A percentile compares a stretch with the other conserved stretches of the same genome.
These are phyloP conservation scores for Salix arbutifolia DNA, from an alignment of 345 rosid genomes.

Conservation along the genomic window DNA sequence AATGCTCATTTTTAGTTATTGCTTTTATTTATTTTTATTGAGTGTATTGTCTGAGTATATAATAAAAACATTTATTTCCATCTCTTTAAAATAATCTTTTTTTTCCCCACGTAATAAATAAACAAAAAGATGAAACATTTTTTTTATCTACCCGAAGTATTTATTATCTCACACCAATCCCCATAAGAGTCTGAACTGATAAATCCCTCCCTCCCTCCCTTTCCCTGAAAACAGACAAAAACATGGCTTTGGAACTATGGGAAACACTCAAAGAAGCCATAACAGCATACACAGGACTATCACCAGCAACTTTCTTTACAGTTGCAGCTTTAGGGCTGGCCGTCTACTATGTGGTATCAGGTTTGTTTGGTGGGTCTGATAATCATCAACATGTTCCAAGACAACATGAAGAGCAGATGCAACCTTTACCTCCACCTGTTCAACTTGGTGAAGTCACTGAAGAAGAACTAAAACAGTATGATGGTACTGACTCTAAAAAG, in stretches of 20 bases:
- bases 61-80: no score
- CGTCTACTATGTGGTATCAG: slow-evolving; percentile 61
- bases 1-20: no score
- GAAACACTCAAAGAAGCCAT: slow-evolving; percentile 79
- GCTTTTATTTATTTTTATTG: no score
- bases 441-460: slow-evolving; percentile 85
- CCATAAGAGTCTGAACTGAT: background rate
- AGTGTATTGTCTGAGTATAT: no score
- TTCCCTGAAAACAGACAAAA: background rate
- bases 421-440: slow-evolving; percentile 80
- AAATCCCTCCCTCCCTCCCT: background rate
- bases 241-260: slow-evolving; percentile 88
- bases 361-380: slow-evolving; percentile 56
- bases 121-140: background rate
- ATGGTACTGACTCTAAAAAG: slow-evolving; percentile 74
- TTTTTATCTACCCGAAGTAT: background rate
- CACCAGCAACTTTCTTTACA: slow-evolving; percentile 76
- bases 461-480: slow-evolving; percentile 79
- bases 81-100: no score
- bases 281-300: slow-evolving; percentile 76
- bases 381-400: slow-evolving; percentile 41
- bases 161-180: background rate
- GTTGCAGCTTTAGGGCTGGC: slow-evolving; percentile 63
- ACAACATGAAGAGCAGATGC: slow-evolving; percentile 45
- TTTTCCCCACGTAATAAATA: background rate